Evolutionary conservation across 2,329 filamentous ascomycete species (phyloP), one percentile per base, ranked within the genome.

Genomic region (Colletotrichum tanaceti): DNA sequence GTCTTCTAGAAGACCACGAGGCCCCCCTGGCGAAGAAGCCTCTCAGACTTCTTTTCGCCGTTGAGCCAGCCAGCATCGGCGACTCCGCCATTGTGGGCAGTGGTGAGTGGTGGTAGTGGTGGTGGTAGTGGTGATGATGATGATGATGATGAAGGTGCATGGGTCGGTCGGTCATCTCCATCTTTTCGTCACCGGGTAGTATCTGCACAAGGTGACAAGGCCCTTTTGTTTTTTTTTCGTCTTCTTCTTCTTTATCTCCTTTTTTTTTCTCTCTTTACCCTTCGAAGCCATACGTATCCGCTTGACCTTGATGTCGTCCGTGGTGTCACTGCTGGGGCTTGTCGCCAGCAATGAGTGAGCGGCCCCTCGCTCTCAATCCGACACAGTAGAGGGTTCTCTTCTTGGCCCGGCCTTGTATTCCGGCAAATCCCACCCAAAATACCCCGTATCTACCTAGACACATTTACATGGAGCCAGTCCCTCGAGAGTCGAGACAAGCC

Each of bases 1-100:
- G 66, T 44, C 62, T 69, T 69, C 66, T 69, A 69, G 66, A 69
- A 69, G 50, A 28, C 55, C 18, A 69, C 62, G 65, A 69, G 50
- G 38, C 55, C 18, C 61, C 65, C 65, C 55, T 66, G 62, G 38
- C 38, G 20, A 61, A 65, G 50, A 59, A 65, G 55, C 61, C 35
- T 44, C 24, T 55, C 35, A 62, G 14, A 61, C 57, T 50, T 32
- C 22, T 24, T 44, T 35, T 28, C 35, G 35, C 35, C n/a, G 28
- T 66, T 38, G 50, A 50, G 62, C 62, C 62, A 65, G 38, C 39
- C 62, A 65, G 38, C 44, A 61, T 65, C 55, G 66, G 66, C 44
- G 62, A 50, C 65, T 60, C 61, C 61, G 54, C 65, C 55, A 49
- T 38, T 57, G 49, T 61, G 62, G 35, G 50, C 46, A 3, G 49